Evolutionary conservation across 345 rosid species (phyloP), one percentile per base, ranked within the genome.

Genomic region (Populus davidiana): DNA sequence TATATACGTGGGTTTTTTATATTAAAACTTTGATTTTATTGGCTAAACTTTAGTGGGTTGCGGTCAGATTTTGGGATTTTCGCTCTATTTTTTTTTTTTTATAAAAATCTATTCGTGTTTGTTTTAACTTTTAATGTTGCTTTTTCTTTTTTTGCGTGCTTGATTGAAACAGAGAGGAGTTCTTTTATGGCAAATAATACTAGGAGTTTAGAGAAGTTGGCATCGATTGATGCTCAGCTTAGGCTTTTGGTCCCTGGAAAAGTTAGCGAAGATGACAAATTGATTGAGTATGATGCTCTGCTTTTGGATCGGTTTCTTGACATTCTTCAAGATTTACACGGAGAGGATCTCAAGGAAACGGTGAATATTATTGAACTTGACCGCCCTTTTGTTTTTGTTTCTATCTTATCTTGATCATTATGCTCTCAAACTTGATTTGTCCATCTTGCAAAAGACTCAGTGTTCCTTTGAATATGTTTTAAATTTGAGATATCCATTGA

Each of bases 261-360:
- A 87, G 96, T 96, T 63, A 90, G 97, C 64, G 99, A 93, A 84
- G 99, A 96, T 85, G 99, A 96, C 74, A 96, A 96, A 82, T 79
- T 96, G 83, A 83, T 96, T 66, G 99, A 96, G 84, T 96, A 96
- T 76, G 99, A 96, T 78, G 99, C 98, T 81, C 75, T 96, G 78
- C 91, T 96, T 81, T 84, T 93, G 82, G 99, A 93, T 87, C 93
- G 98, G 25, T 96, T 96, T 78, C 98, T 96, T 47, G 99, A 93
- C 83, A 96, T 96, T 75, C 92, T 96, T 71, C 97, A 91, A 80
- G 97, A 93, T 83, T 85, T 93, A 82, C 98, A 96, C 66, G 99
- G 99, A 13, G 98, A 93, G 62, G 97, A 91, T 89, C 96, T 96
- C 79, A 93, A 81, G 81, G 99, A 96, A 83, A 93, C 96, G 85